Evolutionary conservation across 2,329 filamentous ascomycete species (phyloP).

Genomic region (Atkinsonella texensis): DNA sequence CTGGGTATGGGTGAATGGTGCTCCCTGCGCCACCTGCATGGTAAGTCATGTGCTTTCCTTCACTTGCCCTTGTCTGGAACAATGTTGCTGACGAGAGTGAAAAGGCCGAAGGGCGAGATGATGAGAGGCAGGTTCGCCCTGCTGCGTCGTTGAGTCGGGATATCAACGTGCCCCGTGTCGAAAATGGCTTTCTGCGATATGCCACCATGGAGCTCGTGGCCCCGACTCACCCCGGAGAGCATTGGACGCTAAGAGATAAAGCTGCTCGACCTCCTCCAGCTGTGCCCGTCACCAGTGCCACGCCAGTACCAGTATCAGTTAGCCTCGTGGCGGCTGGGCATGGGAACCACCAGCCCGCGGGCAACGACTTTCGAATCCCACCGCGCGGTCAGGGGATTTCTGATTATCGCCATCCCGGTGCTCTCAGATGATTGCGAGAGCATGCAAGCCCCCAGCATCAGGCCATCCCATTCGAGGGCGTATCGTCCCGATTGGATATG

Average conservation of each 20-base stretch:
- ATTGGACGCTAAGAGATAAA: slow-evolving; percentile 24
- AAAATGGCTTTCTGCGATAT: slow-evolving; percentile 35
- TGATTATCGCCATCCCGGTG: background rate
- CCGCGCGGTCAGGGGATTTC: background rate
- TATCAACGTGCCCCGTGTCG: slow-evolving; percentile 32
- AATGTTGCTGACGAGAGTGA: background rate
- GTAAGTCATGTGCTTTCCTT: slow-evolving; percentile 23
- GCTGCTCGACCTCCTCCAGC: slow-evolving; percentile 5
- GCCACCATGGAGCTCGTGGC: slow-evolving; percentile 33
- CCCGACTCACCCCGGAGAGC: slow-evolving; percentile 22
- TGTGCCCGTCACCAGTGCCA: slow-evolving; percentile 7
- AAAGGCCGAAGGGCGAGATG: slow-evolving; percentile 39
- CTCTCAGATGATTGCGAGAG: slow-evolving; percentile 1
- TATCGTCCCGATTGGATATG: background rate
- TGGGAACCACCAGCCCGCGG: background rate
- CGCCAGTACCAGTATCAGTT: background rate
- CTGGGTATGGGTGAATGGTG: slow-evolving; percentile 42
- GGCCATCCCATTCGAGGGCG: background rate
- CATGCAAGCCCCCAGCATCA: slow-evolving; percentile 1
- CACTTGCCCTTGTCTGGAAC: background rate
- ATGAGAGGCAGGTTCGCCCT: slow-evolving; percentile 19
- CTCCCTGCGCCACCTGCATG: slow-evolving; percentile 36
- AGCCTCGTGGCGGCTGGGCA: slow-evolving; percentile 3
- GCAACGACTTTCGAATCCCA: background rate
- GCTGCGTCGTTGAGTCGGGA: slow-evolving; percentile 24